phyloP scores from a whole-genome alignment of 495 filamentous ascomycete genomes.

The Acidomyces sp. region DNA sequence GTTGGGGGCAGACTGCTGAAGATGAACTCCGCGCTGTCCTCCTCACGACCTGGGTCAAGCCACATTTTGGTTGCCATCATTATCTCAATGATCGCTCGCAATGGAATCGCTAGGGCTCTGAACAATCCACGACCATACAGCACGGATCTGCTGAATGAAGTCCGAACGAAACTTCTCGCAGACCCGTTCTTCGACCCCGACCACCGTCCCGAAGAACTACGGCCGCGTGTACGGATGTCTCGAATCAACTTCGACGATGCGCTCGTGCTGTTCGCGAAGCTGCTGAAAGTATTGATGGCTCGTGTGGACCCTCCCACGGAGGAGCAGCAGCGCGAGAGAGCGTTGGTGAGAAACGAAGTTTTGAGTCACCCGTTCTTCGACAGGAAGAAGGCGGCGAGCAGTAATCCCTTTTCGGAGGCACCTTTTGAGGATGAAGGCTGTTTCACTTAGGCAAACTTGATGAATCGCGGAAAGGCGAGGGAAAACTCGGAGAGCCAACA shows the following conservation, averaged over 20 bases:
- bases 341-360: conserved; percentile 7
- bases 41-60: neutral
- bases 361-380: conserved; percentile 11
- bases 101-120: conserved; percentile 5
- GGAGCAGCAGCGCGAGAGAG: conserved; percentile 5
- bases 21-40: neutral
- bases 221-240: neutral
- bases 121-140: neutral
- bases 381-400: conserved; percentile 1
- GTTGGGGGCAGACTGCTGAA: too few relatives aligned
- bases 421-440: neutral
- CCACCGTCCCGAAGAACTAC: conserved; percentile 6
- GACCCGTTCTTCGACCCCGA: conserved; percentile 15
- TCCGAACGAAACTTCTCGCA: conserved; percentile 3
- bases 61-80: conserved; percentile 3
- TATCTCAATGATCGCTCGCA: conserved; percentile 6
- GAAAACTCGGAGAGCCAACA: too few relatives aligned
- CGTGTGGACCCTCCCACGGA: neutral
- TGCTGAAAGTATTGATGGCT: conserved; percentile 10
- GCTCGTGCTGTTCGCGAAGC: conserved; percentile 7
- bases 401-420: neutral
- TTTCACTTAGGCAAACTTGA: too few relatives aligned
- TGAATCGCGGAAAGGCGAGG: too few relatives aligned
- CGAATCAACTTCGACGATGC: conserved; percentile 8
- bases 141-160: neutral